Evolutionary conservation across 805 yeast genomes (phyloP).

Genomic region (Kluyveromyces aestuarii): DNA sequence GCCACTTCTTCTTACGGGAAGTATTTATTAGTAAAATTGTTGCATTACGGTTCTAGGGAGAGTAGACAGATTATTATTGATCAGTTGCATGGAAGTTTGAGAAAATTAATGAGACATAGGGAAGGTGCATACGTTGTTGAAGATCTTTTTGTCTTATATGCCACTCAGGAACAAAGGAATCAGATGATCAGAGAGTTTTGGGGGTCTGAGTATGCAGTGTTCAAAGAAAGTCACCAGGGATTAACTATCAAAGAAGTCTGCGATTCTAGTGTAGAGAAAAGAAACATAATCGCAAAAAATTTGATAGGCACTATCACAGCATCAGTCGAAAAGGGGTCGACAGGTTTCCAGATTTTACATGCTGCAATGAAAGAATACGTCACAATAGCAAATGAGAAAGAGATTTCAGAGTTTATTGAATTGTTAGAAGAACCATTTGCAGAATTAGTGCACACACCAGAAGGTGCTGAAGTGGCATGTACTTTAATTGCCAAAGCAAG

Average conservation of each 20-base stretch:
- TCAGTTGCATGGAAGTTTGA: constrained; percentile 82
- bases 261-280: constrained; percentile 63
- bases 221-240: constrained; percentile 63
- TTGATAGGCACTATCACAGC: constrained; percentile 77
- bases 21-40: constrained; percentile 74
- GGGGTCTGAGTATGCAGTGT: constrained; percentile 92
- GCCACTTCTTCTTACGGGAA: constrained; percentile 94
- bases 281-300: constrained; percentile 64
- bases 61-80: constrained; percentile 66
- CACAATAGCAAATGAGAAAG: constrained; percentile 54
- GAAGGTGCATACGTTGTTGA: constrained; percentile 98
- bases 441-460: constrained; percentile 90
- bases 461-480: constrained; percentile 88
- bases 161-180: constrained; percentile 72
- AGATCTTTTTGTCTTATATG: constrained; percentile 78
- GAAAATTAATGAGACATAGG: constrained; percentile 90
- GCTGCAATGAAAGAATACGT: constrained; percentile 91
- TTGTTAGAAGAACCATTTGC: constrained; percentile 81
- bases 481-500: constrained; percentile 68
- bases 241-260: constrained; percentile 59
- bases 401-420: constrained; percentile 74
- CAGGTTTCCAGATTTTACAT: constrained; percentile 92
- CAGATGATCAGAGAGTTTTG: constrained; percentile 94
- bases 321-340: constrained; percentile 89
- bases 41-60: constrained; percentile 85